Conservation (phyloP, 2,329 filamentous ascomycete genomes). For the Pyrenophora seminiperda region DNA sequence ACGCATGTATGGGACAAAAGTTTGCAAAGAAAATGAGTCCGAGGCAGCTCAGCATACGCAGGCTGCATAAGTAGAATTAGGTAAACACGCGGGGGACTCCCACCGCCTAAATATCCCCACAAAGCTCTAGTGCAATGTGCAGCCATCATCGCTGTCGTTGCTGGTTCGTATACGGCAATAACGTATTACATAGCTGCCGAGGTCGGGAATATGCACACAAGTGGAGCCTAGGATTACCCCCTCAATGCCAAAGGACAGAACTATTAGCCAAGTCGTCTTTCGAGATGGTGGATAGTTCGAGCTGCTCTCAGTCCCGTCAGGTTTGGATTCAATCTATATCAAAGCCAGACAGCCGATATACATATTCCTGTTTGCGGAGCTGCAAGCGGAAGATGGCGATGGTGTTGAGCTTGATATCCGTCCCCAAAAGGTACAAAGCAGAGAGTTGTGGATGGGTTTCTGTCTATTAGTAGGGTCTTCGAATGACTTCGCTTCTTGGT, state of each 20-base stretch:
- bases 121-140: conserved; percentile 6
- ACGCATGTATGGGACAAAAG: no score
- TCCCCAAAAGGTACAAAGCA: no score
- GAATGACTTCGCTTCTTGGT: no score
- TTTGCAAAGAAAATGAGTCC: no score
- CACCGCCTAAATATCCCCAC: conserved; percentile 4
- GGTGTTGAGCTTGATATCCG: no score
- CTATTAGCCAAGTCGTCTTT: background rate
- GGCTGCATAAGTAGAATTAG: background rate
- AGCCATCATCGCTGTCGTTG: conserved; percentile 24
- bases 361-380: no score
- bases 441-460: no score
- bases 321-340: no score
- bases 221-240: background rate
- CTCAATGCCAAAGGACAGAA: background rate
- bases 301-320: no score
- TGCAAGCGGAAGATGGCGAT: no score
- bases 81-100: background rate
- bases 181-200: conserved; percentile 28
- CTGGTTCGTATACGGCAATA: conserved; percentile 29
- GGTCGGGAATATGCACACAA: conserved; percentile 23
- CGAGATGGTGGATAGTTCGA: background rate
- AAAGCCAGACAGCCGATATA: no score
- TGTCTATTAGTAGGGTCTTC: no score
- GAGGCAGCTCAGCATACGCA: background rate